phyloP scores from a whole-genome alignment of 2,329 filamentous ascomycete genomes.

The Teratosphaeria zuluensis region DNA sequence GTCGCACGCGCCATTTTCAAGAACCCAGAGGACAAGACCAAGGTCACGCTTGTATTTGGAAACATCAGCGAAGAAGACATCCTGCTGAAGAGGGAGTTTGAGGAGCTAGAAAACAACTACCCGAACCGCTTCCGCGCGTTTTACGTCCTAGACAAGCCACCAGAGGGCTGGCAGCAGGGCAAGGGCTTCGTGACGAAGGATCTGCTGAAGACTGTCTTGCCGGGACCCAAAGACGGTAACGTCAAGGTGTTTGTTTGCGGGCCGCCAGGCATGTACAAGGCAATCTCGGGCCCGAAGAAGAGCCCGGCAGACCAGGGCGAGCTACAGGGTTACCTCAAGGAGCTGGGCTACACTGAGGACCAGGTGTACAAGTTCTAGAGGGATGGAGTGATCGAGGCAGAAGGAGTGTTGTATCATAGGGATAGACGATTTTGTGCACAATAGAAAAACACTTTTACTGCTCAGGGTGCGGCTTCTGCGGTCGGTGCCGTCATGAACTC shows the following conservation, averaged over 20 bases:
- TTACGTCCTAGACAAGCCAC: slow-evolving; percentile 81
- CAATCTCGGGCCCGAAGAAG: slow-evolving; percentile 79
- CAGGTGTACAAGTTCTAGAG: slow-evolving; percentile 91
- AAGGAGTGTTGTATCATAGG: neutral
- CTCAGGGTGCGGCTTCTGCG: neutral
- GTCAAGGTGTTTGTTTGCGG: slow-evolving; percentile 97
- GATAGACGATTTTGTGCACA: neutral
- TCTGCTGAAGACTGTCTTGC: slow-evolving; percentile 85
- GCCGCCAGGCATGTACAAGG: slow-evolving; percentile 86
- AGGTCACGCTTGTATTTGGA: slow-evolving; percentile 89
- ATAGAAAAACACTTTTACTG: neutral
- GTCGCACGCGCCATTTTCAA: slow-evolving; percentile 84
- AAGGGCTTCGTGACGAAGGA: slow-evolving; percentile 84
- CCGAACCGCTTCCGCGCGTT: slow-evolving; percentile 92
- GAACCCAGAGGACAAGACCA: slow-evolving; percentile 93
- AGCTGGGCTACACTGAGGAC: slow-evolving; percentile 74
- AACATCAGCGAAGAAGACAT: slow-evolving; percentile 89
- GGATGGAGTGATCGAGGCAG: neutral
- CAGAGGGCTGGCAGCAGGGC: slow-evolving; percentile 64
- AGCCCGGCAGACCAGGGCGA: slow-evolving; percentile 93
- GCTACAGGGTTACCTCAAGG: slow-evolving; percentile 68
- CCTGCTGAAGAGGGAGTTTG: slow-evolving; percentile 74
- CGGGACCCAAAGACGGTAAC: slow-evolving; percentile 82
- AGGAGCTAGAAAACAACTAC: slow-evolving; percentile 85
- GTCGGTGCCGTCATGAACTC: neutral